Evolutionary conservation across 192 early-diverging fungal genomes (phyloP), one percentile per base, ranked within the genome.

Genomic region (Linnemannia zychae): DNA sequence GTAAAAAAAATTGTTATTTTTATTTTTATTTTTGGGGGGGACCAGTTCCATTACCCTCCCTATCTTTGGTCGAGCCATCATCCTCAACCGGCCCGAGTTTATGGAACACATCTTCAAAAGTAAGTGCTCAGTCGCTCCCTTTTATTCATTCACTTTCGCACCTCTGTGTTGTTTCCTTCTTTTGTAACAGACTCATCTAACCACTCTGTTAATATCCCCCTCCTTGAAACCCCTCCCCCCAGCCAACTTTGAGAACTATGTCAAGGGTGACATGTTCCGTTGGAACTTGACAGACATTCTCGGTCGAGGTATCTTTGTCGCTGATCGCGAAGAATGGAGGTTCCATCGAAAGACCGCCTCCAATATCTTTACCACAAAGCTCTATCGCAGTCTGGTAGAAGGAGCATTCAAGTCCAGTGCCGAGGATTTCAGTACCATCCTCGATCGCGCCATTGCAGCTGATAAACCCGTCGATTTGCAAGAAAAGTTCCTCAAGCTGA

Each of bases 271-370:
- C 5, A 9, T 80, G 16, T 69, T 85, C 38, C 52, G 67, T 16
- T 36, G 50, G 36, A 33, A 31, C 53, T 44, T 79, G 31, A 67
- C 74, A 13, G 87, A 88, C 71, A 60, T 91, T 37, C 71, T 92
- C 11, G 91, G 91, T 15, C 68, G 83, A 49, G 91, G 91, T 7
- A 92, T 92, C 60, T 92, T 92, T 71, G 90, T 88, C 60, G 46
- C 82, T 16, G 91, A 93, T 74, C 87, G 87, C 20, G 89, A 89
- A 9, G 44, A 52, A 4, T 93, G 91, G 91, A 69, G 79, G 9
- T 72, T 70, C n/a, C 90, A 91, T 31, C 77, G 91, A 22, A 92
- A 93, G 79, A 79, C 83, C 2, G 75, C 83, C 13, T 68, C 79
- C 66, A 81, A 75, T 28, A 75, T 81, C 50, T 81, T 81, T 33